Evolutionary conservation across 192 early-diverging fungal species (phyloP).

Genomic region (Backusella luteola): DNA sequence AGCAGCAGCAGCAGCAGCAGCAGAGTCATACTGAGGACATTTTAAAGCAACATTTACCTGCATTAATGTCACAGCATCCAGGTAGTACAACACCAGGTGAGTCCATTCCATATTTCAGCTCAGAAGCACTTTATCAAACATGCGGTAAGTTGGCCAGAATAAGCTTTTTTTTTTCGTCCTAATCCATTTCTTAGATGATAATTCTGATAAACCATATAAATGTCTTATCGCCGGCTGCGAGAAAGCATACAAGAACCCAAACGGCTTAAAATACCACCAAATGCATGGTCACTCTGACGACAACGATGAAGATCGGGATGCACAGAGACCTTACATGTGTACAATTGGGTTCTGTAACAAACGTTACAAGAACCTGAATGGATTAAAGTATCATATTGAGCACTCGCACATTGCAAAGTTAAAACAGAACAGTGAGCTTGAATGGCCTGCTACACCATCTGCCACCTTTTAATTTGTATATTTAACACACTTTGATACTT

Average conservation of each 20-base stretch:
- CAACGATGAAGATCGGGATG: slow-evolving; percentile 52
- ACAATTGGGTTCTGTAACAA: slow-evolving; percentile 76
- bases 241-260: slow-evolving; percentile 98
- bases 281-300: slow-evolving; percentile 83
- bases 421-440: not conserved
- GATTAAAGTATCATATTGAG: slow-evolving; percentile 90
- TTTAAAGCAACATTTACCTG: slow-evolving; percentile 8
- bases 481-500: not conserved
- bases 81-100: not conserved
- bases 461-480: not conserved
- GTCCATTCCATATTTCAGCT: slow-evolving; percentile 4
- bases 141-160: not conserved
- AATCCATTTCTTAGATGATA: not conserved
- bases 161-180: too few relatives aligned
- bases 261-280: slow-evolving; percentile 96
- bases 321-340: slow-evolving; percentile 69
- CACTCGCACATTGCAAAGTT: slow-evolving; percentile 63
- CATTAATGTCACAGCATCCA: not conserved
- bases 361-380: slow-evolving; percentile 93
- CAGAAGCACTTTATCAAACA: slow-evolving; percentile 14
- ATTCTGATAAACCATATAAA: slow-evolving; percentile 24
- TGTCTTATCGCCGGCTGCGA: slow-evolving; percentile 66
- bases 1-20: too few relatives aligned
- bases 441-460: not conserved
- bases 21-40: slow-evolving; percentile 9